Evolutionary conservation across 768 basidiomycete genomes (phyloP), one percentile per base, ranked within the genome.

Genomic region (Auricularia auricula-judae): DNA sequence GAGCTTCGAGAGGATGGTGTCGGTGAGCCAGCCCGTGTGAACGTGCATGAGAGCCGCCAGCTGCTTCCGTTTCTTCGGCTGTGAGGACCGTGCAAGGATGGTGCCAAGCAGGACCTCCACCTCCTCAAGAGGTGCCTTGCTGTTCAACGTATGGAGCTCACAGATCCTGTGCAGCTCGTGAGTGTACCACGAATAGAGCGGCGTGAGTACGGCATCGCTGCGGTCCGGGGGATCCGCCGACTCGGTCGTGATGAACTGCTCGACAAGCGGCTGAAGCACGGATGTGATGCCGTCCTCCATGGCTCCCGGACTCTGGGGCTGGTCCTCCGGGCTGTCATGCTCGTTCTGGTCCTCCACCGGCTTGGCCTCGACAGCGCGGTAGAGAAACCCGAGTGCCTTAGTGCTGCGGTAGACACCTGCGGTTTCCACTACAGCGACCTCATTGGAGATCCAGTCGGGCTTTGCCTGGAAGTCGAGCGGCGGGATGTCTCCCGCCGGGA

Each of bases 21-120:
- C 72, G 33, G 85, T 82, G 36, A 90, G 77, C 29, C 76, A 77
- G 12, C 71, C 72, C 3, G 82, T 73, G 66, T 89, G 86, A 14
- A 83, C 74, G 43, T 78, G 77, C 87, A 91, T 88, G 11, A 84
- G 78, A 63, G 85, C 78, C 63, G 81, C 79, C 33, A 87, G 79
- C 66, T 83, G 82, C 35, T 72, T 79, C 65, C 88, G 77, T 79
- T 81, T 86, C 42, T 85, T 75, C 65, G 78, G 79, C 67, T 90
- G 84, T 1, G 82, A 75, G 69, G 86, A 89, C 64, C 84, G 84
- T 1, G 84, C 87, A 56, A 90, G 74, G 65, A 93, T 93, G 0
- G 86, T 85, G n/a, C 89, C 89, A 36, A 85, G 74, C 1, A 90
- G 85, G 21, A 91, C 78, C 69, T 93, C 91, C 62, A 87, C 86